phyloP scores from a whole-genome alignment of 139 green algal species.

The Edaphochlamys debaryana region DNA sequence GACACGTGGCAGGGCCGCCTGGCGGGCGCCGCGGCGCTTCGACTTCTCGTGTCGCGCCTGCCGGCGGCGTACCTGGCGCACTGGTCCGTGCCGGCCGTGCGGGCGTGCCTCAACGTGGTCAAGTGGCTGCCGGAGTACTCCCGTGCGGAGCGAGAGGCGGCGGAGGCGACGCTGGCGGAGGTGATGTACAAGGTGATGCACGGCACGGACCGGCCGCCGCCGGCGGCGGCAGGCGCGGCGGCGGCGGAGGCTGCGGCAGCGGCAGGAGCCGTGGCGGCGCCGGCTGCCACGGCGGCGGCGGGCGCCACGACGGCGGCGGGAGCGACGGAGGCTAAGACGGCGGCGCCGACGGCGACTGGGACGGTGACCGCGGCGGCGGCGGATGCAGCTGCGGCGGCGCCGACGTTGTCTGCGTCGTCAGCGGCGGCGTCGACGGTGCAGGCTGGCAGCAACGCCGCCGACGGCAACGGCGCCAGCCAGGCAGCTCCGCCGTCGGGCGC shows the following conservation, averaged over 20 bases:
- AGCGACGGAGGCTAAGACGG: not conserved
- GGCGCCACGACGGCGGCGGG: not conserved
- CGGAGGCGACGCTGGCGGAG: slow-evolving; percentile 51
- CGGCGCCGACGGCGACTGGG: not conserved
- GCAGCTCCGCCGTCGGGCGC: not conserved
- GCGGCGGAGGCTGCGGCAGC: not conserved
- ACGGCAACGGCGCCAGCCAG: not conserved
- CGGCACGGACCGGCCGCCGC: slow-evolving; percentile 12
- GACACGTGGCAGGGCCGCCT: slow-evolving; percentile 83
- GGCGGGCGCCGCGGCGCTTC: slow-evolving; percentile 81
- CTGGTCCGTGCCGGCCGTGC: slow-evolving; percentile 58
- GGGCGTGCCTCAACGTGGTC: slow-evolving; percentile 81
- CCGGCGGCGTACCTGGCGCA: slow-evolving; percentile 58
- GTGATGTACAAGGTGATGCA: slow-evolving; percentile 60
- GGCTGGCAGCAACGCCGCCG: too few species aligned
- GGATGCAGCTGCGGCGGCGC: too few species aligned
- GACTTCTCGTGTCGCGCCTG: slow-evolving; percentile 61
- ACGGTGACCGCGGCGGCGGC: not conserved
- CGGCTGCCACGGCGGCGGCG: not conserved
- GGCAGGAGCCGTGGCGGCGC: not conserved
- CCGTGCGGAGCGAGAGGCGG: slow-evolving; percentile 61
- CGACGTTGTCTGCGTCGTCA: not conserved
- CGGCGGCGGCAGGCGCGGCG: not conserved
- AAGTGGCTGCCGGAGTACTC: slow-evolving; percentile 77
- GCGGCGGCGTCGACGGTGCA: not conserved